Evolutionary conservation across 177 flowering plant species (phyloP), one percentile per base, ranked within the genome.

Genomic region (Vitis hybrid): DNA sequence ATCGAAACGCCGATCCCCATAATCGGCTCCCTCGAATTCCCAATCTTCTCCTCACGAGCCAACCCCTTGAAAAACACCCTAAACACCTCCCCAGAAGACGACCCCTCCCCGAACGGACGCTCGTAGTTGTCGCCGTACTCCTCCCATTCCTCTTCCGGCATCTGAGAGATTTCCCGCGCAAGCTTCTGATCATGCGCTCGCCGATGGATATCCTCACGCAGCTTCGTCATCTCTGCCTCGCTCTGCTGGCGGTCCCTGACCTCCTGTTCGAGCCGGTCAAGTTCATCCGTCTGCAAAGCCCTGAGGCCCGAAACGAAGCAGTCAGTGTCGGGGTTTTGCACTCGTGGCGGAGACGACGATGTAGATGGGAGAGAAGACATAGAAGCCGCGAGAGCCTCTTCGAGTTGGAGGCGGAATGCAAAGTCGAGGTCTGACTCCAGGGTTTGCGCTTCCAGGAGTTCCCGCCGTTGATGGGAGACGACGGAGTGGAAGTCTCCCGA

Each of bases 1-100:
- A 93, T 80, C 15, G 90, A 93, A 3, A 86, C 88, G 1, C 94
- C 97, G 54, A 93, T 75, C 27, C 83, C 89, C 51, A 79, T 70
- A 56, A 79, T 51, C 49, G 52, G 30, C 11, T 50, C 62, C 27
- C 30, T 67, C 62, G 51, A 15, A 10, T 27, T 60, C 27, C 60
- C 51, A 27, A 62, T 67, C 63, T 56, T 68, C 79, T 83, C 86
- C 9, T 81, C 81, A 35, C 78, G 76, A 66, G 79, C 75, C 67
- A 84, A 56, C 2, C 91, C 91, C 82, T 84, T 85, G 67, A 75
- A 80, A 67, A 85, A 87, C 14, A 87, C 32, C 72, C 81, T 79
- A 46, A 74, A 82, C 4, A 62, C 35, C 52, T 51, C 35, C 4
- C 4, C 70, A 3, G 64, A 24, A 12, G 64, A 27, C 17, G 12